A percentile compares a stretch with the other conserved stretches of the same genome.
phyloP scores from a whole-genome alignment of 148 eudicot genomes.

The Persicaria tinctoria region DNA sequence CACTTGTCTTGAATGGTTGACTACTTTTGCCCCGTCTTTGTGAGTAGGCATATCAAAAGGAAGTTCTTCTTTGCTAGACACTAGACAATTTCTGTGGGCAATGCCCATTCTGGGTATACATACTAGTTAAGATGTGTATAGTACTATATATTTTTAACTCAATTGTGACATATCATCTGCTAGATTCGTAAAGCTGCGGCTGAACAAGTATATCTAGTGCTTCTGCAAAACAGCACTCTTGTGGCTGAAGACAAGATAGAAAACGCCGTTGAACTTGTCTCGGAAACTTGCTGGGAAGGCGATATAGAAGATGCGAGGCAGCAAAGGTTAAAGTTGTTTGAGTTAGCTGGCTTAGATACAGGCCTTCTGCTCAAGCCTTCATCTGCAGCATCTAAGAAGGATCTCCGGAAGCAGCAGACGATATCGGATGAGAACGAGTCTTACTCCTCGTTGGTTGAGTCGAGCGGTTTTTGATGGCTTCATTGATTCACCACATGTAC shows the following conservation, averaged over 20 bases:
- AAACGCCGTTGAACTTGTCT: constrained; percentile 70
- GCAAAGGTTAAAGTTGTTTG: constrained; percentile 41
- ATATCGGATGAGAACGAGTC: constrained; percentile 71
- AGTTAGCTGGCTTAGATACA: constrained; percentile 48
- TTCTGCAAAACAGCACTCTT: constrained; percentile 62
- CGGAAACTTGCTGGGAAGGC: constrained; percentile 94
- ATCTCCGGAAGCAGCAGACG: constrained; percentile 18
- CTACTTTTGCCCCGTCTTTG: neutral
- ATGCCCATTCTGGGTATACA: too few species aligned
- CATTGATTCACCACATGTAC: neutral
- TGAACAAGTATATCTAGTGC: constrained; percentile 85
- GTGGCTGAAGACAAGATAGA: constrained; percentile 52
- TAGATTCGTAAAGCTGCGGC: constrained; percentile 89
- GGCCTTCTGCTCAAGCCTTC: constrained; percentile 25
- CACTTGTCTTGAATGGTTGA: neutral
- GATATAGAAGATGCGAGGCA: constrained; percentile 62
- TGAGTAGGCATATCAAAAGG: neutral
- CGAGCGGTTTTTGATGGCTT: constrained; percentile 63
- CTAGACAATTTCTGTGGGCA: neutral
- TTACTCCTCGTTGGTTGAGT: constrained; percentile 80
- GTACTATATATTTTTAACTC: neutral
- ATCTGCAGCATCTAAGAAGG: constrained; percentile 26
- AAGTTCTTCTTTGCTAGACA: neutral
- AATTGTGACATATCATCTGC: neutral
- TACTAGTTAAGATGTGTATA: too few species aligned